A percentile compares a stretch with the other conserved stretches of the same genome.
Evolutionary conservation across 1,284 basidiomycete species (phyloP).

Genomic region (Ustilago bromivora): DNA sequence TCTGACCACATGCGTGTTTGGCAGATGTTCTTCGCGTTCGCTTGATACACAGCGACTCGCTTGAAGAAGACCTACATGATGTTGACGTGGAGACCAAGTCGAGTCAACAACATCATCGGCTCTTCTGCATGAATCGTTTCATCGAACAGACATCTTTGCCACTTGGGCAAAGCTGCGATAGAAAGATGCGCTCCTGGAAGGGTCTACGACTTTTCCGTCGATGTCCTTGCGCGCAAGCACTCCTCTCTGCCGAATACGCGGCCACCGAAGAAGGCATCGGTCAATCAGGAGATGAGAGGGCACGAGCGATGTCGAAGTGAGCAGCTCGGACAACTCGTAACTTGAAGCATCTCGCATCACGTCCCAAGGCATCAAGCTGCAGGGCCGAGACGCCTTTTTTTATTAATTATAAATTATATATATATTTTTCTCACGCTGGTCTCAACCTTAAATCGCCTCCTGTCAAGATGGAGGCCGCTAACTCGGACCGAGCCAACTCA

Average conservation of each 20-base stretch:
- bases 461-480: too few relatives aligned
- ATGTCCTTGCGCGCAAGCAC: too few relatives aligned
- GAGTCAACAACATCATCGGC: not conserved
- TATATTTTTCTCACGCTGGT: not conserved
- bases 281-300: too few relatives aligned
- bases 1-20: not conserved
- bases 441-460: not conserved
- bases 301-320: too few relatives aligned
- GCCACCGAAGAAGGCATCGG: too few relatives aligned
- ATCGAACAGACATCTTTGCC: not conserved
- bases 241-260: too few relatives aligned
- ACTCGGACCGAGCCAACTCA: too few relatives aligned
- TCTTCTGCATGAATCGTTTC: not conserved
- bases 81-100: not conserved
- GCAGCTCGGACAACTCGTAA: too few relatives aligned
- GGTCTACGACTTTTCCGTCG: too few relatives aligned
- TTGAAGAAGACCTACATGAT: not conserved
- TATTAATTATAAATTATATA: too few relatives aligned
- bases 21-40: constrained; percentile 5
- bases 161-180: not conserved
- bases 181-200: too few relatives aligned
- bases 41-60: not conserved
- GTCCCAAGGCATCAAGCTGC: not conserved
- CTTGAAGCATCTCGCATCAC: too few relatives aligned
- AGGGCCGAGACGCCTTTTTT: not conserved